Evolutionary conservation across 495 filamentous ascomycete genomes (phyloP), one percentile per base, ranked within the genome.

Genomic region (Astrothelium subdiscretum): DNA sequence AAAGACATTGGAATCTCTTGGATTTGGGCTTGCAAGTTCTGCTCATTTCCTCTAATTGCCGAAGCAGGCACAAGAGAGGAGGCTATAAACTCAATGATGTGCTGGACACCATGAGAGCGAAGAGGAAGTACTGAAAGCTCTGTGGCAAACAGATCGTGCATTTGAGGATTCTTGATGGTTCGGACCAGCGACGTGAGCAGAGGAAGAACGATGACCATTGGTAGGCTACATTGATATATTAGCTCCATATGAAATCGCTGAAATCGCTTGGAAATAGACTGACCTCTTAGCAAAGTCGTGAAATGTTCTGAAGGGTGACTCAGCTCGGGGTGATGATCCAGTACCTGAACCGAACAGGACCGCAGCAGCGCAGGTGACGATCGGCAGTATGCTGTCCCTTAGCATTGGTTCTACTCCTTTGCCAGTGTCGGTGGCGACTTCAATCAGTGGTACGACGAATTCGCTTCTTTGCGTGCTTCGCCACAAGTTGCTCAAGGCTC

Each of bases 71-170:
- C 48, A 10, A 54, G 83, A 77, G 67, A 83, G 68, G 74, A 87
- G 70, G 75, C 79, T 24, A 91, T 78, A 66, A 91, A 91, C 67
- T 89, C 81, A 51, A 92, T 80, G 0, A 83, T 86, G 42, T 85
- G 79, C 22, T 87, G 71, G 3, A 91, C 85, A 2, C 88, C 89
- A 59, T 79, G 71, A 0, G 78, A 70, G 1, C 87, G 79, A n/a
- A 90, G 77, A 2, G 89, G 87, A 18, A 91, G 67, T 20, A 77
- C 67, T 12, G 86, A 83, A 11, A 92, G 76, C 15, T 76, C 70
- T 6, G 75, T 72, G 18, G 83, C 80, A 20, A 88, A 68, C 1
- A 69, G 66, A 2, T 73, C 69, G 32, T 76, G 79, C 59, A 83
- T 75, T 80, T 80, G 82, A 31, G 67, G 60, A 20, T 74, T 66